These are phyloP conservation scores for Dactylellina sp. DNA, from an alignment of 2,329 filamentous ascomycete species.

Conservation along the genomic window DNA sequence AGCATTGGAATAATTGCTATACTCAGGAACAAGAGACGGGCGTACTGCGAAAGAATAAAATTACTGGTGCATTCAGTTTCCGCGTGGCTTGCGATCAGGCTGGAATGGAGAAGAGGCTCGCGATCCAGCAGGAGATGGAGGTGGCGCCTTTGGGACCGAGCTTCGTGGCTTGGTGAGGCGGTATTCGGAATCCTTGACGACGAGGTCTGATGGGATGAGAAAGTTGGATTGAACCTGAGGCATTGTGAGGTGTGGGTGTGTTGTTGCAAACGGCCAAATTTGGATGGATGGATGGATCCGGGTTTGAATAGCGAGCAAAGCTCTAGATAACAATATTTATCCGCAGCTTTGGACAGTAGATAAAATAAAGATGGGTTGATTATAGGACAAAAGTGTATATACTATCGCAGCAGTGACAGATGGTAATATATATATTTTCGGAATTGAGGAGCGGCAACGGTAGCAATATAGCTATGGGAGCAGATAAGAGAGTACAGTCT, in stretches of 20 bases:
- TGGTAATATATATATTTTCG: neutral
- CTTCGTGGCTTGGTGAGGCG: conserved; percentile 51
- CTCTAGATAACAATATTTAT: no score
- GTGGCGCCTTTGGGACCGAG: conserved; percentile 51
- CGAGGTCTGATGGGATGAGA: conserved; percentile 56
- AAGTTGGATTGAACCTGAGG: conserved; percentile 56
- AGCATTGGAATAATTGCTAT: neutral
- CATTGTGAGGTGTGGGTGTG: conserved; percentile 40
- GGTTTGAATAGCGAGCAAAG: neutral
- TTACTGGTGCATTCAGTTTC: conserved; percentile 13
- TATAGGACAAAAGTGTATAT: no score
- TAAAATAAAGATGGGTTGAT: no score
- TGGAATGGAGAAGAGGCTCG: conserved; percentile 56
- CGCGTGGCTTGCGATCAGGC: conserved; percentile 53
- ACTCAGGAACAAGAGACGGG: neutral
- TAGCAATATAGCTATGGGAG: no score
- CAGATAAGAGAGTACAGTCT: no score
- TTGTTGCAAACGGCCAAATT: conserved; percentile 27
- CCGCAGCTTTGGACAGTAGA: no score
- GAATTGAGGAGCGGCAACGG: conserved; percentile 4
- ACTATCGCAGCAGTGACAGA: neutral
- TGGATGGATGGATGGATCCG: neutral
- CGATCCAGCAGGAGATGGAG: conserved; percentile 54
- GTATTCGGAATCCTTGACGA: conserved; percentile 57
- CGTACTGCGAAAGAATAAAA: conserved; percentile 4